Conservation (phyloP, 805 yeast genomes). For the Suhomyces sp. region DNA sequence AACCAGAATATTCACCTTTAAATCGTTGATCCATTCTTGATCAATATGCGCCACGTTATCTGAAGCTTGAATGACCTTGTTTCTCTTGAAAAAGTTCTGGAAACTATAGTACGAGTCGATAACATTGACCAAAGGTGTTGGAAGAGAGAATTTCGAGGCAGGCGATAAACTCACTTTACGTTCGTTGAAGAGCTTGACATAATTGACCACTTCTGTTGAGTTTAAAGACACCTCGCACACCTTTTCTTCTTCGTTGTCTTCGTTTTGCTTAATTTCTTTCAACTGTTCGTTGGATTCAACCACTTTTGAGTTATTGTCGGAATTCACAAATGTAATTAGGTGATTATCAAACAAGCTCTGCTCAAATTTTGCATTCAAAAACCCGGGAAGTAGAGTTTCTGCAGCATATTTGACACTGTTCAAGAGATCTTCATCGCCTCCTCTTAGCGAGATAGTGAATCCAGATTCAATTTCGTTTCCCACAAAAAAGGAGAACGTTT, state of each 20-base stretch:
- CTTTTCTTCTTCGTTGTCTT: slow-evolving; percentile 9
- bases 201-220: slow-evolving; percentile 30
- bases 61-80: slow-evolving; percentile 19
- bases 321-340: slow-evolving; percentile 12
- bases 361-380: slow-evolving; percentile 79
- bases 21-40: slow-evolving; percentile 22
- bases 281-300: slow-evolving; percentile 10
- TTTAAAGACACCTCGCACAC: slow-evolving; percentile 23
- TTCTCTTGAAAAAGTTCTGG: slow-evolving; percentile 16
- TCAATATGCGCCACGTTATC: slow-evolving; percentile 26
- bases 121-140: slow-evolving; percentile 56
- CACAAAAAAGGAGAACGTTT: slow-evolving; percentile 73
- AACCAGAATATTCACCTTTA: slow-evolving; percentile 23
- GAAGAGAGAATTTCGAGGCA: slow-evolving; percentile 69
- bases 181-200: slow-evolving; percentile 38
- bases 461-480: slow-evolving; percentile 78
- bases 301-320: slow-evolving; percentile 9
- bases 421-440: slow-evolving; percentile 61
- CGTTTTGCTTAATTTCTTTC: slow-evolving; percentile 12
- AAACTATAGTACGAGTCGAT: slow-evolving; percentile 48
- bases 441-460: slow-evolving; percentile 83
- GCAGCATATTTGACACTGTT: slow-evolving; percentile 71
- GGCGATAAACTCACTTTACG: slow-evolving; percentile 81
- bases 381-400: slow-evolving; percentile 75
- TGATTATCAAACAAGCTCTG: slow-evolving; percentile 33